Percentiles rank a stretch among this genome's conserved stretches.
These are phyloP conservation scores for Emergomyces orientalis DNA, from an alignment of 2,329 filamentous ascomycete genomes.

Conservation along the genomic window DNA sequence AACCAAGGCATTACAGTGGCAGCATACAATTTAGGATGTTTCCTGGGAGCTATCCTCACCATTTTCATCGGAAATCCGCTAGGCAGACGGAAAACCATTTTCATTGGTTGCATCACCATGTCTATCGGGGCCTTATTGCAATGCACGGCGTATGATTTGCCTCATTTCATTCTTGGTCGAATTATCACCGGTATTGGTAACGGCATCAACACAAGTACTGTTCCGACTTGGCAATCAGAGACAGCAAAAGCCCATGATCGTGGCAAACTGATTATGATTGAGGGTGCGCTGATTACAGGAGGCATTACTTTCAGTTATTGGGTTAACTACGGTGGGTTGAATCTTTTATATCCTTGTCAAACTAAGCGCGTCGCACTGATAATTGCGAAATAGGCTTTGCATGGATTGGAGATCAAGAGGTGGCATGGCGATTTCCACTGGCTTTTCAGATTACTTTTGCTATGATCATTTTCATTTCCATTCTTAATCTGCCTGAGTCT, in stretches of 20 bases:
- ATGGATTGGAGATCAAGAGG: conserved; percentile 6
- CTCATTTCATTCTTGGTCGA: conserved; percentile 19
- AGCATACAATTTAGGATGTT: conserved; percentile 25
- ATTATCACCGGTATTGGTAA: conserved; percentile 25
- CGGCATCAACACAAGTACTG: conserved; percentile 29
- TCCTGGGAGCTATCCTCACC: conserved; percentile 17
- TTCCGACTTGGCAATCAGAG: conserved; percentile 40
- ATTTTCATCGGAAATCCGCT: conserved; percentile 20
- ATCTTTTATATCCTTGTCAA: not conserved
- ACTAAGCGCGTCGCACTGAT: not conserved
- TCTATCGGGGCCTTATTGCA: conserved; percentile 18
- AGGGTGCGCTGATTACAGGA: conserved; percentile 40
- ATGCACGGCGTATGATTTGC: conserved; percentile 15
- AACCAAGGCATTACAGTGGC: conserved; percentile 27
- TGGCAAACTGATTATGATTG: conserved; percentile 44
- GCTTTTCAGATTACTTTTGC: conserved; percentile 51
- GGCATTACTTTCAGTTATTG: conserved; percentile 41
- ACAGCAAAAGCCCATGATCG: conserved; percentile 34
- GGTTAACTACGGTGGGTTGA: conserved; percentile 41
- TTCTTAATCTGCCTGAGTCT: conserved; percentile 29
- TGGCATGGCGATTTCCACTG: conserved; percentile 46
- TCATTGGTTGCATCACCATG: conserved; percentile 19
- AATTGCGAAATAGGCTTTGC: not conserved
- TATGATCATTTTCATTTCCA: conserved; percentile 39
- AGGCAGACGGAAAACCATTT: conserved; percentile 19